phyloP scores from a whole-genome alignment of 1,284 basidiomycete genomes.

The Phylloboletellus chloephorus region DNA sequence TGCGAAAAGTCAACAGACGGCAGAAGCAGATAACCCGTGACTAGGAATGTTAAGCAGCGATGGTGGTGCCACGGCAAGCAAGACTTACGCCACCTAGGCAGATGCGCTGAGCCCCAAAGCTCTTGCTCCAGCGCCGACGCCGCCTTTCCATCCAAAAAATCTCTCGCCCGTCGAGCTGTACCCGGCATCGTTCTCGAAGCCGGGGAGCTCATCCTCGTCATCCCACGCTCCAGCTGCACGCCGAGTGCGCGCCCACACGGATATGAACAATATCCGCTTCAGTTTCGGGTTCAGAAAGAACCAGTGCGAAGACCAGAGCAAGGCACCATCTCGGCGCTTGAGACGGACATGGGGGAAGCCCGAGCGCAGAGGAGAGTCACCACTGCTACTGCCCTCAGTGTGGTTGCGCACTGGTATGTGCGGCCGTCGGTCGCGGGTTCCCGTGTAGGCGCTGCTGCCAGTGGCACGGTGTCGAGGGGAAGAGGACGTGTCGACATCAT shows the following conservation, averaged over 20 bases:
- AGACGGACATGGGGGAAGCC: conserved; percentile 31
- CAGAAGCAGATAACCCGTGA: background rate
- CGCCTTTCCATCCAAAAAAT: conserved; percentile 74
- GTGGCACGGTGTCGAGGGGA: conserved; percentile 32
- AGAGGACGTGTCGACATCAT: conserved; percentile 61
- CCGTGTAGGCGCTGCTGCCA: background rate
- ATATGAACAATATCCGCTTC: conserved; percentile 91
- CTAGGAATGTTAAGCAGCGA: conserved; percentile 17
- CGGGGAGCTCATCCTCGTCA: conserved; percentile 40
- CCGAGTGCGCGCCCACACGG: conserved; percentile 85
- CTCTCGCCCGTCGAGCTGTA: conserved; percentile 42
- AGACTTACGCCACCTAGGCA: conserved; percentile 26
- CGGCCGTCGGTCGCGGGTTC: conserved; percentile 5
- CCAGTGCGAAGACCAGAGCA: conserved; percentile 96
- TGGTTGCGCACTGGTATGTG: conserved; percentile 16
- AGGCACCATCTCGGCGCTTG: conserved; percentile 56
- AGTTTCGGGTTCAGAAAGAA: conserved; percentile 94
- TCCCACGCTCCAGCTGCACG: conserved; percentile 51
- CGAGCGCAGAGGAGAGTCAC: conserved; percentile 22
- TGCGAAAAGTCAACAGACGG: background rate
- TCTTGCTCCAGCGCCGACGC: conserved; percentile 66
- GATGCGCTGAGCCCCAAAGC: conserved; percentile 54
- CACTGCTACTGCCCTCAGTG: conserved; percentile 24
- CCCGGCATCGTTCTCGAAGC: conserved; percentile 28
- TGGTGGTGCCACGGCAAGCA: conserved; percentile 4